Conservation (phyloP, 768 basidiomycete genomes). For the Psilocybe tampanensis region DNA sequence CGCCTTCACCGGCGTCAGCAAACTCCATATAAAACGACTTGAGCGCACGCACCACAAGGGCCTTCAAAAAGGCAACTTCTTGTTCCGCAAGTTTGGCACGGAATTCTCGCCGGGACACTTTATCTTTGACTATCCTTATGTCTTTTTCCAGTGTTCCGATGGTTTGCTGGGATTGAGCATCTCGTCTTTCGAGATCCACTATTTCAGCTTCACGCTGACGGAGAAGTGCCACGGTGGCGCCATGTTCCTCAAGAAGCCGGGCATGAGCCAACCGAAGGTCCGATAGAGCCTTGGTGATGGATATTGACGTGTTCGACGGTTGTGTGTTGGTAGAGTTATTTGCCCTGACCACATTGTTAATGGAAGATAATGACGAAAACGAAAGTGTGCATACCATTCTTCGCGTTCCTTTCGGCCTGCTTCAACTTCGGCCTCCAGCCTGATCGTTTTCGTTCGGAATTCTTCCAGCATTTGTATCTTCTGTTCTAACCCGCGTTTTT, state of each 20-base stretch:
- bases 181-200: conserved; percentile 35
- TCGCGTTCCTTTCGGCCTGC: conserved; percentile 58
- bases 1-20: conserved; percentile 37
- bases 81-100: conserved; percentile 43
- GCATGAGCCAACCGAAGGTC: conserved; percentile 65
- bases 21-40: not conserved
- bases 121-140: conserved; percentile 40
- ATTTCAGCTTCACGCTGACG: conserved; percentile 57
- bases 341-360: conserved; percentile 31
- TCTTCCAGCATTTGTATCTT: conserved; percentile 53
- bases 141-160: conserved; percentile 37
- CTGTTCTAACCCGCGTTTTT: conserved; percentile 65
- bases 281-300: conserved; percentile 60
- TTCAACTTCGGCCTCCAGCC: conserved; percentile 67
- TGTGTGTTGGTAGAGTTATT: conserved; percentile 28
- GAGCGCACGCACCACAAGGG: conserved; percentile 56
- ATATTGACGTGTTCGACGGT: conserved; percentile 50
- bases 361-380: not conserved
- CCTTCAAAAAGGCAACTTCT: conserved; percentile 68
- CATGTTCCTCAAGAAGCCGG: conserved; percentile 66
- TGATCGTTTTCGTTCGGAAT: conserved; percentile 54
- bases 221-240: conserved; percentile 54
- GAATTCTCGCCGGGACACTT: conserved; percentile 31
- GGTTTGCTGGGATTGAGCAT: conserved; percentile 36
- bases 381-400: conserved; percentile 47